Base-by-base conservation (phyloP, 108 stramenopile genomes). In the Stephanodiscus triporus region DNA sequence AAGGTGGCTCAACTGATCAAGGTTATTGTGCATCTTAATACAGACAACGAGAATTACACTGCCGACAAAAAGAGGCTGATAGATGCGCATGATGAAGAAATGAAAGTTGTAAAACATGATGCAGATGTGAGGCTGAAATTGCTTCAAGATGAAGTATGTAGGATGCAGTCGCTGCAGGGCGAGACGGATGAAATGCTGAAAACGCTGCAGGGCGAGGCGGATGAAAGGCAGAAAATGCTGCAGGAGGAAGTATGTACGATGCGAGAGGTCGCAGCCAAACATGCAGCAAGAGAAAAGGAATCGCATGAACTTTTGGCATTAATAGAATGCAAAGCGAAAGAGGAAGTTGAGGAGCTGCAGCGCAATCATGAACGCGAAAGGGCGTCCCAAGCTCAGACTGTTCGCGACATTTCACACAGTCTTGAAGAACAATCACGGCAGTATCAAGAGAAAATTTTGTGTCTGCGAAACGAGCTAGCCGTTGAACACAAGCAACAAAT, bases 1-100 rank as follows among this genome's bases (percentile, higher is more conserved):
- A 76, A 76, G 29, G 75, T 76, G 19, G 75, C 75, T 0, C 75
- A 76, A 40, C 51, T 76, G 48, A 76, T 67, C 13, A 76, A 76
- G 50, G 74, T 76, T 8, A 29, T 76, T 30, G 66, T 68, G 19
- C 66, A 76, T 38, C 60, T 76, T 7, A 68, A 76, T 58, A 63
- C 60, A 2, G 61, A 45, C 49, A 76, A 76, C 49, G 75, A 76
- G 51, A 68, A 55, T 38, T 55, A 40, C 16, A 51, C 67, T 19
- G 48, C 56, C 3, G 66, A 76, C 40, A 76, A 76, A 76, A 23
- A 68, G 42, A 45, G 50, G 60, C 19, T 68, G 9, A 19, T 60
- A 1, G 66, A 68, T 30, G 43, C 63, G 57, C 65, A 58, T 58
- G 30, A 4, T 9, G 13, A 32, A 40, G 50, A 76, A 53, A 54